phyloP scores from a whole-genome alignment of 106 monocot genomes.

The Platanthera guangdongensis region DNA sequence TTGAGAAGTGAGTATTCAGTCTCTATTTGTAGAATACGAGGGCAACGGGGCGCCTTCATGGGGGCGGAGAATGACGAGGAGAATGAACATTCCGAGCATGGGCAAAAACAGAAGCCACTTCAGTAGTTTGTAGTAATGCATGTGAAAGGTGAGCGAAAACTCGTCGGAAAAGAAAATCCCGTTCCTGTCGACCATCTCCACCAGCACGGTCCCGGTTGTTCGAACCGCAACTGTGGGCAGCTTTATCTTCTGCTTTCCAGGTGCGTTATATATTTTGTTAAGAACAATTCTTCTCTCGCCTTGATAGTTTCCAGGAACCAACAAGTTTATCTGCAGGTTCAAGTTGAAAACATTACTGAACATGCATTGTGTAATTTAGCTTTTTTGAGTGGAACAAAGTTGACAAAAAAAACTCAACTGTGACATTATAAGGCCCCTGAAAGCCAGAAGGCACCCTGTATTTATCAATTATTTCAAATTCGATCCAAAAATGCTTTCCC shows the following conservation, averaged over 20 bases:
- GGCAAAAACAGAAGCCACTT: conserved; percentile 92
- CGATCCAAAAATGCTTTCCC: conserved; percentile 97
- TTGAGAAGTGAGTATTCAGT: conserved; percentile 15
- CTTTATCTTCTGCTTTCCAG: conserved; percentile 83
- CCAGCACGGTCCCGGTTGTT: conserved; percentile 84
- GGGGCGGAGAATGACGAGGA: conserved; percentile 84
- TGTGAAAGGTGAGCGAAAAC: conserved; percentile 94
- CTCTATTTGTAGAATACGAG: conserved; percentile 73
- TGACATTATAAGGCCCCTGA: conserved; percentile 98
- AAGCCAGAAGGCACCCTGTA: conserved; percentile 73
- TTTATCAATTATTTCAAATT: conserved; percentile 83
- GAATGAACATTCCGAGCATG: conserved; percentile 86
- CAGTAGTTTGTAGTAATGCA: conserved; percentile 91
- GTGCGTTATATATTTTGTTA: conserved; percentile 40
- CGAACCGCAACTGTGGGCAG: conserved; percentile 88
- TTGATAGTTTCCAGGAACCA: conserved; percentile 97
- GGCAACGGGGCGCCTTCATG: conserved; percentile 88
- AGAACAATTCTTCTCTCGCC: conserved; percentile 72
- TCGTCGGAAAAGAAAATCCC: conserved; percentile 91
- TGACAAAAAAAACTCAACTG: conserved; percentile 33
- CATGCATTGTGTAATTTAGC: not conserved
- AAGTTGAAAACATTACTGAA: not conserved
- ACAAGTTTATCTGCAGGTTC: conserved; percentile 55
- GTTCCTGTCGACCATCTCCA: conserved; percentile 98
- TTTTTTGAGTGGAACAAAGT: not conserved